phyloP scores from a whole-genome alignment of 2,329 filamentous ascomycete genomes.

The Colletotrichum navitas region DNA sequence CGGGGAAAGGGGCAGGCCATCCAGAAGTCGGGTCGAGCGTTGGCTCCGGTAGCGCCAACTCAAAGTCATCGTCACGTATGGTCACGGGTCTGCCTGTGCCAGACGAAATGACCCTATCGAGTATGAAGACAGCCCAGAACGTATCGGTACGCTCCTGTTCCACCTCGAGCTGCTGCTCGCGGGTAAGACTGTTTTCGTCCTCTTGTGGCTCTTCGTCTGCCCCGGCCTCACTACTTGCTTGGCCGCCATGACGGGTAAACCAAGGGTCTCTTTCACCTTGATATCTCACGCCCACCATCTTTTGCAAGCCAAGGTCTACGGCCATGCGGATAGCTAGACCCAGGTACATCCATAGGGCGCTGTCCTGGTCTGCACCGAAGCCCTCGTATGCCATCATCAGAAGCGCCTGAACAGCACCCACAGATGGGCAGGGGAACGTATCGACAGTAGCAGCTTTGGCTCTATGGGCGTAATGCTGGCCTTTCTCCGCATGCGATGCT shows the following conservation, averaged over 20 bases:
- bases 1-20: slow-evolving; percentile 84
- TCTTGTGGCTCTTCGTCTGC: slow-evolving; percentile 53
- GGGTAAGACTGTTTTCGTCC: slow-evolving; percentile 56
- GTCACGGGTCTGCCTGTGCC: slow-evolving; percentile 88
- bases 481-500: slow-evolving; percentile 74
- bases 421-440: slow-evolving; percentile 84
- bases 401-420: slow-evolving; percentile 86
- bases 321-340: slow-evolving; percentile 89
- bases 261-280: slow-evolving; percentile 66
- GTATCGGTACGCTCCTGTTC: slow-evolving; percentile 89
- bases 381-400: slow-evolving; percentile 89
- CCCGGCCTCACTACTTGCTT: slow-evolving; percentile 49
- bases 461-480: slow-evolving; percentile 82
- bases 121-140: slow-evolving; percentile 90
- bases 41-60: slow-evolving; percentile 75
- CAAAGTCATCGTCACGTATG: slow-evolving; percentile 86
- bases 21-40: slow-evolving; percentile 67
- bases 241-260: slow-evolving; percentile 60
- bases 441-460: slow-evolving; percentile 88
- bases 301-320: slow-evolving; percentile 84
- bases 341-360: slow-evolving; percentile 93
- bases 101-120: slow-evolving; percentile 89
- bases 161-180: slow-evolving; percentile 71
- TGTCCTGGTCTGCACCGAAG: slow-evolving; percentile 89
- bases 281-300: slow-evolving; percentile 78